Evolutionary conservation across 2,329 filamentous ascomycete genomes (phyloP), one percentile per base, ranked within the genome.

Genomic region (Thermoascus crustaceus): DNA sequence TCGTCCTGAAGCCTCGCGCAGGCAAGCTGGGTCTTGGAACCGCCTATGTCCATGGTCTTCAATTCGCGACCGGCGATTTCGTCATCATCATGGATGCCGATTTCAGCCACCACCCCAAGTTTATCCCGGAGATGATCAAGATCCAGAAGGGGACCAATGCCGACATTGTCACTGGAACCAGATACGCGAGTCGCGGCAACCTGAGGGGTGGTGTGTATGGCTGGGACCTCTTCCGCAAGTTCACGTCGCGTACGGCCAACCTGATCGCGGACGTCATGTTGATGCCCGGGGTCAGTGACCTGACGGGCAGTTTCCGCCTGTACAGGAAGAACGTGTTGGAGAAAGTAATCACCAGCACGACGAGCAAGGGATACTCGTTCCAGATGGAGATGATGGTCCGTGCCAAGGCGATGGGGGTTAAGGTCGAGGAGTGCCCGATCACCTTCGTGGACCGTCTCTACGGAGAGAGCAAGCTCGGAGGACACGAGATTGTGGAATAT

Each of bases 1-100:
- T 98, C 58, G 58, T 84, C 49, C 81, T 98, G 47, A 84, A 91
- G 67, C 76, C 86, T 16, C 88, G 93, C 55, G 76, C 85, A 26
- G 93, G 93, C 58, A 98, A 96, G 69, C 83, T 95, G 24, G 89
- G 89, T n/a, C 81, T 96, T 32, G 89, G 89, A 49, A 95, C 89
- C 2, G 89, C 89, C 32, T 96, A 96, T 68, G 85, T 95, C 24
- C 88, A 95, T 65, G 89, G 89, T 34, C 74, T 98, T 41, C 78
- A 94, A 61, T 96, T 84, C 59, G 82, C 75, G 16, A 87, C 80
- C 14, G 91, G 91, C 53, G 95, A 93, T 75, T 96, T 80, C 58
- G 85, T 98, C 59, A 85, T 98, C 72, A 98, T 98, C 75, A 98
- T 98, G 91, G 91, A 98, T 71, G 91, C 93, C 66, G 91, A 98